phyloP scores from a whole-genome alignment of 441 rosid species.

The Pelargonium australe region DNA sequence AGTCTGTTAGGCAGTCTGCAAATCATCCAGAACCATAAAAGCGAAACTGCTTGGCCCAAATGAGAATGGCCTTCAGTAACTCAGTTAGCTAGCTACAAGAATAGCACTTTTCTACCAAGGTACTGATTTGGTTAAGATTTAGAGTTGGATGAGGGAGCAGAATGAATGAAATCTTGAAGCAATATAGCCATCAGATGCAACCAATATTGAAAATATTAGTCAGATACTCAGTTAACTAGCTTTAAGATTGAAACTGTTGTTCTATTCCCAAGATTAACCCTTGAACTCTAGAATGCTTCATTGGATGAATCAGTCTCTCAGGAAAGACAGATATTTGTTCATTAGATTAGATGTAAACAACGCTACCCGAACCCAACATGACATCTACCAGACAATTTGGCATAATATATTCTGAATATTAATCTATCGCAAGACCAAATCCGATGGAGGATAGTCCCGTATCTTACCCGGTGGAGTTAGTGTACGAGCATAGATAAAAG shows the following conservation, averaged over 20 bases:
- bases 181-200: background rate
- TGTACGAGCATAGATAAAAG: conserved; percentile 80
- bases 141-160: background rate
- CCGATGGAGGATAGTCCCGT: background rate
- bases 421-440: background rate
- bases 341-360: background rate
- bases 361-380: background rate
- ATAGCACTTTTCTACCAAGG: background rate
- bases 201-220: background rate
- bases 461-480: conserved; percentile 58
- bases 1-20: background rate
- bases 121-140: background rate
- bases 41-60: background rate
- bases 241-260: background rate
- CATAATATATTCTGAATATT: background rate
- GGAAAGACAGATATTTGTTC: background rate
- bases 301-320: background rate
- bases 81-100: background rate
- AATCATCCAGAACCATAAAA: background rate
- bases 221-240: background rate
- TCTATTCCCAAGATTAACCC: background rate
- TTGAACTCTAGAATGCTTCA: background rate
- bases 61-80: background rate
- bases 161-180: background rate
- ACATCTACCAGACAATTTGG: background rate